Evolutionary conservation across 768 basidiomycete genomes (phyloP).

Genomic region (Naganishia vaughanmartiniae): DNA sequence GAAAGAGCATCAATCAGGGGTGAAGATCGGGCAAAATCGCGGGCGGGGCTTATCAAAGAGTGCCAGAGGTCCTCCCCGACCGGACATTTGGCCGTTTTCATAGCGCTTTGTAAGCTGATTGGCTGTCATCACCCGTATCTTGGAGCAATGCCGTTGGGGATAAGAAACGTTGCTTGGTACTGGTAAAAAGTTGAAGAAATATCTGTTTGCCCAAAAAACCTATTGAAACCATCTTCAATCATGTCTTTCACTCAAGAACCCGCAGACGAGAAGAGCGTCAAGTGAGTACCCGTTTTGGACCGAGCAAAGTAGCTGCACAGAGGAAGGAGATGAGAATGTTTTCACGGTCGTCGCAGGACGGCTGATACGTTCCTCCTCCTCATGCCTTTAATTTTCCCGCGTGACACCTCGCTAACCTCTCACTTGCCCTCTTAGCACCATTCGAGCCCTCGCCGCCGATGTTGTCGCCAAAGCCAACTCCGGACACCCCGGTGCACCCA

Average conservation of each 20-base stretch:
- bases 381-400: not conserved
- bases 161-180: not conserved
- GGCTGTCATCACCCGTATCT: not conserved
- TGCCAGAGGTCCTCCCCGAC: no score
- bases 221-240: not conserved
- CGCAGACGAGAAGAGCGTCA: conserved; percentile 36
- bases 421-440: conserved; percentile 40
- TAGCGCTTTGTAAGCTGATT: not conserved
- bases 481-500: conserved; percentile 89
- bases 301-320: no score
- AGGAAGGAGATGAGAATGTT: no score
- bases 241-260: conserved; percentile 28
- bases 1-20: no score
- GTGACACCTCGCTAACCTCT: not conserved
- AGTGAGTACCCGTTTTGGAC: conserved; percentile 32
- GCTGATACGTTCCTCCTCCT: not conserved
- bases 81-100: no score
- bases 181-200: not conserved
- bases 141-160: not conserved
- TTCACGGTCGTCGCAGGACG: no score
- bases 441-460: conserved; percentile 52
- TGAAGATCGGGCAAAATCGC: no score
- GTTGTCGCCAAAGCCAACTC: conserved; percentile 69
- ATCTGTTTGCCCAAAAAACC: not conserved
- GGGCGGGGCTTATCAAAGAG: no score